Conservation (phyloP, 257 asterid species). For the Ocimum tenuiflorum region DNA sequence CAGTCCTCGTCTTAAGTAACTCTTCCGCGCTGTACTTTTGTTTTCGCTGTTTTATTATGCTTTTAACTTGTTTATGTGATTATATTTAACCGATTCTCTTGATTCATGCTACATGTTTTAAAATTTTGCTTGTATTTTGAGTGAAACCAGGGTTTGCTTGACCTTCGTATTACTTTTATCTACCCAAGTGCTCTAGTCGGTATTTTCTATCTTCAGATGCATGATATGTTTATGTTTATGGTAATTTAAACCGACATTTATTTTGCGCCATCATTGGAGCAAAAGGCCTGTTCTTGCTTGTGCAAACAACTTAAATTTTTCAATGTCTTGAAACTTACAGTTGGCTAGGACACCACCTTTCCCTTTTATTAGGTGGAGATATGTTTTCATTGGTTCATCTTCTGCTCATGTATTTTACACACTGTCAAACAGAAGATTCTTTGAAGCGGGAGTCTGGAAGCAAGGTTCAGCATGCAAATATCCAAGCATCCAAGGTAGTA, state of each 20-base stretch:
- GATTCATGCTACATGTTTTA: background rate
- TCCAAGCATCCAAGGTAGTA: slow-evolving; percentile 89
- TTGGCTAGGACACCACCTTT: background rate
- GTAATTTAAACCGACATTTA: too few species aligned
- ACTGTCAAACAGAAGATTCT: slow-evolving; percentile 61
- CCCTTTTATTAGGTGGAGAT: background rate
- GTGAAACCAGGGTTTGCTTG: background rate
- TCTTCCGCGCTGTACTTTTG: background rate
- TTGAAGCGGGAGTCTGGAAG: slow-evolving; percentile 81
- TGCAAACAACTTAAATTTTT: background rate
- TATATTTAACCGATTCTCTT: background rate
- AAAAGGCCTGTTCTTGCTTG: background rate
- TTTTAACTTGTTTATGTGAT: background rate
- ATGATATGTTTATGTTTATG: too few species aligned
- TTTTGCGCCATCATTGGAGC: background rate
- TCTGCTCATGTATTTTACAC: background rate
- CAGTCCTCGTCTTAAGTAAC: slow-evolving; percentile 74
- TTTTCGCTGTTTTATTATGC: background rate
- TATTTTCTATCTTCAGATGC: slow-evolving; percentile 4
- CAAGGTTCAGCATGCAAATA: slow-evolving; percentile 83
- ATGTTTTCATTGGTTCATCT: background rate
- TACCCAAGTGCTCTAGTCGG: background rate
- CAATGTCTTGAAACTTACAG: background rate
- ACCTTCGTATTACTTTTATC: background rate
- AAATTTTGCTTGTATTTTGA: background rate